These are phyloP conservation scores for Coemansia erecta DNA, from an alignment of 192 early-diverging fungal genomes.

Conservation along the genomic window DNA sequence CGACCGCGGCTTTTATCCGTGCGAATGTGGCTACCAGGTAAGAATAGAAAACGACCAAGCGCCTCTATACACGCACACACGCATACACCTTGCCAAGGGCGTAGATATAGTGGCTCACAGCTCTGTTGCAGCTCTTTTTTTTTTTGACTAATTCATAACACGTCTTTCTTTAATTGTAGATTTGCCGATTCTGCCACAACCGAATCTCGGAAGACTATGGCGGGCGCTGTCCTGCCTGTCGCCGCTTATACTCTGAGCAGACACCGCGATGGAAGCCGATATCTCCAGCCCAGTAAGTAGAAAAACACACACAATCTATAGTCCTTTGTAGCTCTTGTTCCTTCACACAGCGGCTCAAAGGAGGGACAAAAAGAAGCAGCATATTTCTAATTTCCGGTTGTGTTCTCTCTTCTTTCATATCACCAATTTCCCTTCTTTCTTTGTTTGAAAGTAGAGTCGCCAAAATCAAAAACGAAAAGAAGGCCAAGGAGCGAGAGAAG, in stretches of 20 bases:
- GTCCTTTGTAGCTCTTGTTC: background rate
- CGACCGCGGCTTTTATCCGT: constrained; percentile 95
- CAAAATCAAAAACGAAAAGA: constrained; percentile 77
- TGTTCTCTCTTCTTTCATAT: no score
- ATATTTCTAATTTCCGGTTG: no score
- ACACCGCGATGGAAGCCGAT: constrained; percentile 67
- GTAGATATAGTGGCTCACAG: background rate
- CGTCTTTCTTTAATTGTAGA: constrained; percentile 56
- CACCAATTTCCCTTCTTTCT: constrained; percentile 3
- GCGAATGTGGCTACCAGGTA: constrained; percentile 98
- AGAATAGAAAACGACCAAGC: background rate
- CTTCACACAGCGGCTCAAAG: no score
- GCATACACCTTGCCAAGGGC: background rate
- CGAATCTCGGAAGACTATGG: constrained; percentile 94
- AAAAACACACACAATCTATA: background rate
- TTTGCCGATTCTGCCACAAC: constrained; percentile 99
- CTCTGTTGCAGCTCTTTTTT: background rate
- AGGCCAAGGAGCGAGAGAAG: constrained; percentile 86
- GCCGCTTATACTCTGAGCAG: constrained; percentile 87
- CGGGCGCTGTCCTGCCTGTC: constrained; percentile 92
- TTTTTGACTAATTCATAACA: constrained; percentile 1
- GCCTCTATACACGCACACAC: background rate
- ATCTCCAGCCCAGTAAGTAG: constrained; percentile 82
- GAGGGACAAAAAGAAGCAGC: no score
- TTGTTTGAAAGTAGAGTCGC: constrained; percentile 51